Base-by-base conservation (phyloP, 2,329 filamentous ascomycete species). In the Penicillium palitans region DNA sequence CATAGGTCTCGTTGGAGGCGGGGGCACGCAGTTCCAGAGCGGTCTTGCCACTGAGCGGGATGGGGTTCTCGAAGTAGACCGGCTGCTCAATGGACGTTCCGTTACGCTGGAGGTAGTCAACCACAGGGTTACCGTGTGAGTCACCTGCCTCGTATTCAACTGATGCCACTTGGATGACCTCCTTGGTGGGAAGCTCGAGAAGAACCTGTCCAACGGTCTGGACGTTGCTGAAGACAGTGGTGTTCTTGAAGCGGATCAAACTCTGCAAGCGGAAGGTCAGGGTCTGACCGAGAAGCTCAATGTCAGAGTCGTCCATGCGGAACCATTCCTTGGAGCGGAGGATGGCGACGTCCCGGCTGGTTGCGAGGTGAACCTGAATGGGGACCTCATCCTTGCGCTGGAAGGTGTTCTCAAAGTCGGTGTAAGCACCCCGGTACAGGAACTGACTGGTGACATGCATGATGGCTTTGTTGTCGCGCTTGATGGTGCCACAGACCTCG, bases 391-490 rank as follows among this genome's bases (percentile, higher is more conserved):
- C 86, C 84, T 97, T 98, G 74, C 95, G 90, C 80, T 98, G 93
- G 87, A 99, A 99, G 7, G 96, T 99, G 80, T 96, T 99, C 79
- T 97, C 90, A 68, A 87, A 99, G 76, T 99, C 96, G 56, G 85
- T 90, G 79, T 99, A 99, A 31, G 84, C 83, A 57, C 95, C 95
- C 50, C 96, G 89, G 83, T 99, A 99, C 70, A 99, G 78, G 84
- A 99, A 99, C 76, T 99, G 95, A 62, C 92, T 97, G 13, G 93
- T 98, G 29, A 99, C 95, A 74, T 99, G 92, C 95, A 99, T 99
- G 62, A 99, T 91, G 6, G 92, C 83, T 74, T 90, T 78, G 27
- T 89, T 89, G 54, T 93, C 87, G 44, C 95, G 89, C 54, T 85
- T 89, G 70, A 99, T 96, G 6, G 95, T 99, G 62, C 95, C 95